Evolutionary conservation across 768 basidiomycete species (phyloP).

Genomic region (Boletus rubropictus): DNA sequence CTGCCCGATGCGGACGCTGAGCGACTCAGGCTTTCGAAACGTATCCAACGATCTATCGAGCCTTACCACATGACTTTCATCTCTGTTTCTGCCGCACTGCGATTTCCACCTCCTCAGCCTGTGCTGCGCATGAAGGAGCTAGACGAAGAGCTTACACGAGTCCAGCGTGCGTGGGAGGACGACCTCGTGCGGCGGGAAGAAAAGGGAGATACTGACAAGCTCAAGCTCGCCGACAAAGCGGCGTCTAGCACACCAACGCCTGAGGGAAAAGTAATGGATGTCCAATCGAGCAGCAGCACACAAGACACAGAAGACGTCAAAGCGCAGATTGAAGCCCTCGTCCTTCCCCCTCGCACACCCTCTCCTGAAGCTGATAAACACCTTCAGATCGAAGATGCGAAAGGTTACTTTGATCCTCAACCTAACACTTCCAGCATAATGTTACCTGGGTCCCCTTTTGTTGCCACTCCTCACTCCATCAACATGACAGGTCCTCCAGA

Average conservation of each 20-base stretch:
- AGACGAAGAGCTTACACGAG: slow-evolving; percentile 66
- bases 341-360: slow-evolving; percentile 38
- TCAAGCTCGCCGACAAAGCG: slow-evolving; percentile 10
- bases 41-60: slow-evolving; percentile 77
- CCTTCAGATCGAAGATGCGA: slow-evolving; percentile 28
- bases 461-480: slow-evolving; percentile 30
- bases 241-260: slow-evolving; percentile 28
- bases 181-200: slow-evolving; percentile 78
- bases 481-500: slow-evolving; percentile 28
- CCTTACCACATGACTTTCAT: slow-evolving; percentile 84
- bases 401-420: slow-evolving; percentile 42
- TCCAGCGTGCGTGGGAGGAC: slow-evolving; percentile 81
- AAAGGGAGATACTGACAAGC: slow-evolving; percentile 30
- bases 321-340: slow-evolving; percentile 58
- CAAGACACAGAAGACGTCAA: slow-evolving; percentile 48
- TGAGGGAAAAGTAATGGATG: slow-evolving; percentile 18
- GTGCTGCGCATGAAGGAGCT: slow-evolving; percentile 84
- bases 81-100: slow-evolving; percentile 87
- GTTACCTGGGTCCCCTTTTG: slow-evolving; percentile 27
- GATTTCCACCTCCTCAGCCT: slow-evolving; percentile 89
- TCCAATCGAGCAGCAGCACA: slow-evolving; percentile 4
- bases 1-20: slow-evolving; percentile 71
- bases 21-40: slow-evolving; percentile 59
- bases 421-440: slow-evolving; percentile 27
- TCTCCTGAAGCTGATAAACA: slow-evolving; percentile 27